Percentiles rank a stretch among this genome's conserved stretches.
Conservation (phyloP, 106 monocot genomes). For the Apostasia ramifera region DNA sequence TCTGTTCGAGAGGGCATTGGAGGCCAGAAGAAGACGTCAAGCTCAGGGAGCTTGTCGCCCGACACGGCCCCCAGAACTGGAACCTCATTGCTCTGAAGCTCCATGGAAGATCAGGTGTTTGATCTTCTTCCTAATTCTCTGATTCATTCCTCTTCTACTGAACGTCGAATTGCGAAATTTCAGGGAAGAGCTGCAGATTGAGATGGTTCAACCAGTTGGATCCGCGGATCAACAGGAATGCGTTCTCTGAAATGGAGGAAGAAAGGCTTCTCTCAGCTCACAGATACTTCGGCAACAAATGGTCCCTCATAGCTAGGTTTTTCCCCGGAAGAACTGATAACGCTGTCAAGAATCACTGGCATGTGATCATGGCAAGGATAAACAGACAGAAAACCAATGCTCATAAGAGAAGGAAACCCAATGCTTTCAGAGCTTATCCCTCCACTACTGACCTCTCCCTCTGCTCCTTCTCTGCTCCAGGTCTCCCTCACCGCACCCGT, state of each 20-base stretch:
- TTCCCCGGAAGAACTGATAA: constrained; percentile 4
- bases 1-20: constrained; percentile 20
- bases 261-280: background rate
- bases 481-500: too few relatives aligned
- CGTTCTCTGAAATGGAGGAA: background rate
- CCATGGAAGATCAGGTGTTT: constrained; percentile 19
- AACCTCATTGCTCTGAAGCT: constrained; percentile 22
- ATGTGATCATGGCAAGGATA: constrained; percentile 6
- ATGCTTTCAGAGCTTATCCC: too few relatives aligned
- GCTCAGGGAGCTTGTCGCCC: constrained; percentile 23
- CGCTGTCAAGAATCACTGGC: constrained; percentile 11
- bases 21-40: constrained; percentile 26
- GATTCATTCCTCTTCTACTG: background rate
- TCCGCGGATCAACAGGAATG: constrained; percentile 4
- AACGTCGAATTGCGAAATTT: background rate
- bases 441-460: background rate
- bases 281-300: constrained; percentile 1
- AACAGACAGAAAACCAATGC: background rate
- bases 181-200: constrained; percentile 6
- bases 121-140: background rate
- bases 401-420: background rate
- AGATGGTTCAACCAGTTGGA: constrained; percentile 8
- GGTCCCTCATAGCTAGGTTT: constrained; percentile 3
- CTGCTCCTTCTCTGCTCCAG: too few relatives aligned
- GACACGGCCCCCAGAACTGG: constrained; percentile 24